phyloP scores from a whole-genome alignment of 495 filamentous ascomycete genomes.

The Penicillium atrosanguineum region DNA sequence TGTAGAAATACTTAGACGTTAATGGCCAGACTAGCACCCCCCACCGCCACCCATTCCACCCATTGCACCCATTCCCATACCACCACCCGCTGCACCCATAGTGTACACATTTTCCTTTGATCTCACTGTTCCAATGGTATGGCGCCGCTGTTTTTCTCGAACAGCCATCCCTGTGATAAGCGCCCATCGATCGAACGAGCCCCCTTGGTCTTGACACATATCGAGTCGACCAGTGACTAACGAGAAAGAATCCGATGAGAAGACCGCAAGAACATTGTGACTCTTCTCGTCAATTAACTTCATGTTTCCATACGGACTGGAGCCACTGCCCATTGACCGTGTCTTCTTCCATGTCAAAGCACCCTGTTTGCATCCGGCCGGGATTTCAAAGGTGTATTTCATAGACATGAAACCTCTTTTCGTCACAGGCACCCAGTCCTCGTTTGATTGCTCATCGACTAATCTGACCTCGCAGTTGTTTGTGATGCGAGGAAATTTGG shows the following conservation, averaged over 20 bases:
- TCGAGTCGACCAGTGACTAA: conserved; percentile 11
- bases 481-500: conserved; percentile 10
- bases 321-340: conserved; percentile 9
- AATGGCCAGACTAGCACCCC: background rate
- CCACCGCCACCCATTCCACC: background rate
- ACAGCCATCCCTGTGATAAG: conserved; percentile 14
- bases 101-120: conserved; percentile 8
- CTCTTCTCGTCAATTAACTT: conserved; percentile 12
- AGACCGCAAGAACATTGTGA: conserved; percentile 10
- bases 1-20: background rate
- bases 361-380: background rate
- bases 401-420: conserved; percentile 10
- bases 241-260: conserved; percentile 9
- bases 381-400: conserved; percentile 5
- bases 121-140: conserved; percentile 2
- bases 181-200: conserved; percentile 8
- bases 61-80: background rate
- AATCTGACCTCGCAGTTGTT: conserved; percentile 11
- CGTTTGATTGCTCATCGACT: background rate
- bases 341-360: conserved; percentile 13
- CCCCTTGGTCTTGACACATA: conserved; percentile 10
- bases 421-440: background rate
- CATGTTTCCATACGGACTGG: conserved; percentile 6
- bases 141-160: conserved; percentile 11
- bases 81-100: background rate